Percentiles rank a stretch among this genome's conserved stretches.
phyloP scores from a whole-genome alignment of 805 yeast species.

The Myxozyma geophila region DNA sequence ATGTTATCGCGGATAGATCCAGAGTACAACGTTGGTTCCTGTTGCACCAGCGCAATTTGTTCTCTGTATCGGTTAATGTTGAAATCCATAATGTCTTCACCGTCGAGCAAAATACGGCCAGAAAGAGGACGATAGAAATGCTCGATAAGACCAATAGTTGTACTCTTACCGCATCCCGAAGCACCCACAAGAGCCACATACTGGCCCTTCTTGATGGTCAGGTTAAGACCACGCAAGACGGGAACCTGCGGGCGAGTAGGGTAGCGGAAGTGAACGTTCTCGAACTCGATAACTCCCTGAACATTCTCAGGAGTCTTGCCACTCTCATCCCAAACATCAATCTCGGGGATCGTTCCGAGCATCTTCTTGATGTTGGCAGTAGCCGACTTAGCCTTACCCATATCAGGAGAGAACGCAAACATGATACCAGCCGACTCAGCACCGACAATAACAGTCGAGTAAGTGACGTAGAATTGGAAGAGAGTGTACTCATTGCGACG shows the following conservation, averaged over 20 bases:
- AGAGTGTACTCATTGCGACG: constrained; percentile 42
- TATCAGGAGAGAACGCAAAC: constrained; percentile 51
- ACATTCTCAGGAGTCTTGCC: constrained; percentile 41
- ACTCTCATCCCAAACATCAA: constrained; percentile 43
- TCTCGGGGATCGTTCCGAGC: constrained; percentile 45
- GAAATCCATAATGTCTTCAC: constrained; percentile 74
- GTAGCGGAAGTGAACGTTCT: constrained; percentile 43
- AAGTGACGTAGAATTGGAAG: constrained; percentile 48
- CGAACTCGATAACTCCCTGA: constrained; percentile 58
- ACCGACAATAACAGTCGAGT: constrained; percentile 48
- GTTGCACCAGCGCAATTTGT: constrained; percentile 65
- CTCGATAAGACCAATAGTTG: constrained; percentile 57
- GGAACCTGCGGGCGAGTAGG: constrained; percentile 43
- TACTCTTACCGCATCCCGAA: constrained; percentile 58
- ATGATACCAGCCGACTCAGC: constrained; percentile 51
- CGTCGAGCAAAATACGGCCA: constrained; percentile 68
- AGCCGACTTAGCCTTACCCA: constrained; percentile 50
- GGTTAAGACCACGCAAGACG: constrained; percentile 39
- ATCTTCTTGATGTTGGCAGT: constrained; percentile 45
- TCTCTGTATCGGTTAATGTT: constrained; percentile 58
- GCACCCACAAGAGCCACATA: constrained; percentile 93
- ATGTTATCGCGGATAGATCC: constrained; percentile 80
- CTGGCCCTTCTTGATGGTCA: constrained; percentile 67
- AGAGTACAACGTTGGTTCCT: constrained; percentile 65
- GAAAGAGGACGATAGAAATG: constrained; percentile 60